Base-by-base conservation (phyloP, 2,329 filamentous ascomycete genomes). In the Blumeriella jaapii region DNA sequence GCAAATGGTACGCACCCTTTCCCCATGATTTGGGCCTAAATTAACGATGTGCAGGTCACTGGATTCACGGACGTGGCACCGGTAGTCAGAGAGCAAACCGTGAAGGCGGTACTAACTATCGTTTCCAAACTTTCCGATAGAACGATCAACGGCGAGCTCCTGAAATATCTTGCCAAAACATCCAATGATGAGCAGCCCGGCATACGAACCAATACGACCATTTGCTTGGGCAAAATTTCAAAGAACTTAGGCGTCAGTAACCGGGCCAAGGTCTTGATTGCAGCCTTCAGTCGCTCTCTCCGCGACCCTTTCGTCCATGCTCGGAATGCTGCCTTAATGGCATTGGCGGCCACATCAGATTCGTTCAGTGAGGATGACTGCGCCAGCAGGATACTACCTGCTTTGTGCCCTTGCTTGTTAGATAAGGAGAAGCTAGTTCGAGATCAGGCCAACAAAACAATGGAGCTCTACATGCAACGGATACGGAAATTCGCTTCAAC, bases 101-200 rank as follows among this genome's bases (percentile, higher is more conserved):
- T 98, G 32, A 96, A 96, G 56, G 87, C 89, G 12, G 83, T 98
- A 1, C 68, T 98, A 6, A 78, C 82, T 0, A 74, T 98, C 29
- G 81, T 96, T 37, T 68, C 69, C 17, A 98, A 98, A 59, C 68
- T 98, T 0, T 93, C 86, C 1, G 91, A 98, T 52, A 76, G 91
- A 23, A 82, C 82, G 6, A 79, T 96, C 49, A 98, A 98, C 48
- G 89, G 91, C 35, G 91, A 98, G 49, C 68, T 98, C 8, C 64
- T 98, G 14, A 82, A 82, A 50, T 81, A 93, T 53, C 69, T 98
- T 17, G 91, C 91, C 27, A 95, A 93, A 58, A 95, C 89, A 1
- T 86, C 91, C 29, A 98, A 96, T 50, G 91, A 98, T 44, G 91
- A 96, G 51, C 89, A 98, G 53, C 86, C 91, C 1, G 91, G 91